Conservation (phyloP, 2,329 filamentous ascomycete genomes). For the Fusarium oligoseptatum region DNA sequence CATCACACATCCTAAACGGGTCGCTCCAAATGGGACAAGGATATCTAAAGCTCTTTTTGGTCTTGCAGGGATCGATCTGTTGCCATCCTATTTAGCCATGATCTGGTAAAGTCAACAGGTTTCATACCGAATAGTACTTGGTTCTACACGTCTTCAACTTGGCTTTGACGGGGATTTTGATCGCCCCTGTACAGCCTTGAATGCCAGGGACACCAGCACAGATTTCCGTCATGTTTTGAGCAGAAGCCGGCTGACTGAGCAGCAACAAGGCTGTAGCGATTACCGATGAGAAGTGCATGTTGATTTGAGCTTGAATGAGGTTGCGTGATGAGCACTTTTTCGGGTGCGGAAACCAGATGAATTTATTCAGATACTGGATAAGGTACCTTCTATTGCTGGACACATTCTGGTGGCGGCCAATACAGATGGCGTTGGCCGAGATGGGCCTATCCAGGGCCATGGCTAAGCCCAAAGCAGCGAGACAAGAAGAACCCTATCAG, state of each 20-base stretch:
- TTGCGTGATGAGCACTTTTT: not conserved
- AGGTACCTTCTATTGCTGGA: not conserved
- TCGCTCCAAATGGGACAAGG: constrained; percentile 8
- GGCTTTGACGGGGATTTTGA: constrained; percentile 2
- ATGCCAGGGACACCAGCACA: not conserved
- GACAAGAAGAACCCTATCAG: not conserved
- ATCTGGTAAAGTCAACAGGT: not conserved
- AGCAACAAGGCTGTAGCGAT: not conserved
- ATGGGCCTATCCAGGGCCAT: not conserved
- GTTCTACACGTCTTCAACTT: not conserved
- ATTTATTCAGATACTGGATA: not conserved
- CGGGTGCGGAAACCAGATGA: not conserved
- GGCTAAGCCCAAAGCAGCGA: not conserved
- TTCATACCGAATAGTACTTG: not conserved
- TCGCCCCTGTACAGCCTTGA: not conserved
- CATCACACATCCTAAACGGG: not conserved
- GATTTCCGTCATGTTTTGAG: not conserved
- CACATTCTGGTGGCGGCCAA: not conserved
- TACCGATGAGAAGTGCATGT: not conserved
- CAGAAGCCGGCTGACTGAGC: constrained; percentile 3
- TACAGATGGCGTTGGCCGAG: not conserved
- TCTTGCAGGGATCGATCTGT: constrained; percentile 12
- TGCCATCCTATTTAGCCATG: not conserved
- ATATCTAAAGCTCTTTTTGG: not conserved
- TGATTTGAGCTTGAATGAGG: not conserved